Conservation (phyloP, 371 early-diverging fungal species). For the Furculomyces boomerangus region DNA sequence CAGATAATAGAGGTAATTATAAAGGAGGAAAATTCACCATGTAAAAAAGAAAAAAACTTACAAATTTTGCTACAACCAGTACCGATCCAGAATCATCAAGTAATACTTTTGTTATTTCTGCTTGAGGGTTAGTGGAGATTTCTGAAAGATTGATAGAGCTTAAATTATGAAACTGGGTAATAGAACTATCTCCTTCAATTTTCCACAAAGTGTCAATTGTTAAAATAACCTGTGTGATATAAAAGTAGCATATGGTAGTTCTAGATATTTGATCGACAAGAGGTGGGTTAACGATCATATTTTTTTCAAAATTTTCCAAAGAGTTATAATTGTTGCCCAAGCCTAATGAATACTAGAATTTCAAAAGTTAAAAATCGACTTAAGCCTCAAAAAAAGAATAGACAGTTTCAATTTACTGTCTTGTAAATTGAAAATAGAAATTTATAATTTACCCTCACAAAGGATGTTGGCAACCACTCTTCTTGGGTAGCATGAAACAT, state of each 20-base stretch:
- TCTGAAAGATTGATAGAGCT: background rate
- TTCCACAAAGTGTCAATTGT: background rate
- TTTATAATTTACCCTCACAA: background rate
- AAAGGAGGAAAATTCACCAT: background rate
- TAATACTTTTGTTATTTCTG: background rate
- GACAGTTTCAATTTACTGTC: background rate
- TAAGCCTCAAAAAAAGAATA: background rate
- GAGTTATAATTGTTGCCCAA: background rate
- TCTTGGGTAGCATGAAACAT: background rate
- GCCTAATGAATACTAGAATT: background rate
- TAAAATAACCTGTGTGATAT: background rate
- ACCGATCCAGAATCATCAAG: background rate
- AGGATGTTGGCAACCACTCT: background rate
- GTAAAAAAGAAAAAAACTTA: background rate
- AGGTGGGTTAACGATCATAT: background rate
- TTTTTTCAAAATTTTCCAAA: background rate
- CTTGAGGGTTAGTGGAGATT: background rate
- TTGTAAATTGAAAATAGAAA: background rate
- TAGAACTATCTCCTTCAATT: background rate
- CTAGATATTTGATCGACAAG: background rate
- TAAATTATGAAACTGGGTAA: background rate
- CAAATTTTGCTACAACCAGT: background rate
- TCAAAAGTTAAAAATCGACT: background rate
- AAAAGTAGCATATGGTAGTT: background rate
- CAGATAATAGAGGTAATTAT: too few relatives aligned